Evolutionary conservation across 83 land plant genomes (phyloP), one percentile per base, ranked within the genome.

Genomic region (Isoetes engelmannii): DNA sequence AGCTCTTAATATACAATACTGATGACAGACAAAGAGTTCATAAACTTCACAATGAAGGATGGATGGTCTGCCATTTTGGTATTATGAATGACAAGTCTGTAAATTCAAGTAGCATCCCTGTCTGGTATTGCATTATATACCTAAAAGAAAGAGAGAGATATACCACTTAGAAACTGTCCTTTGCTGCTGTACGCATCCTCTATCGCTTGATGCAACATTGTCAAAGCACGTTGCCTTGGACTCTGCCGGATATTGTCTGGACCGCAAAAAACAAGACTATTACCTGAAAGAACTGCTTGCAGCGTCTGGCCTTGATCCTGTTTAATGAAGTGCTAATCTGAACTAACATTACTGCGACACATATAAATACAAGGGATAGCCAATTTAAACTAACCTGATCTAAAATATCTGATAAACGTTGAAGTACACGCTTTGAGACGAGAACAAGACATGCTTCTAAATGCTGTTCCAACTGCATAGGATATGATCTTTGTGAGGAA

Each of bases 161-260:
- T 80, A 92, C 99, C 99, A 83, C 97, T 95, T 42, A 95, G 72
- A 75, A 95, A 95, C 77, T 92, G 97, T 10, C 97, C 78, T 75
- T 89, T 95, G 54, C 97, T 97, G 75, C 57, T 79, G 64, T 85
- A 85, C 46, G 99, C 99, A 85, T 88, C 99, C 67, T 95, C 99
- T 72, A 95, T 95, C 72, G 87, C 89, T 70, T 95, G 99, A 69
- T 95, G 89, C 53, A 95, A 75, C 61, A 87, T 84, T 55, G 74
- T 82, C 67, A 95, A 79, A 68, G 99, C 95, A 50, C 97, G 94
- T 43, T 95, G 84, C 76, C 81, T 84, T 63, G 80, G 86, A 13
- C 84, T 90, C 64, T 89, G 86, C 57, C 84, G 83, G 6, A 67
- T 66, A 63, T 72, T 73, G 45, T 86, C 99, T 48, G 78, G 75